Evolutionary conservation across 2,329 filamentous ascomycete genomes (phyloP).

Genomic region (Penicillium sp.): DNA sequence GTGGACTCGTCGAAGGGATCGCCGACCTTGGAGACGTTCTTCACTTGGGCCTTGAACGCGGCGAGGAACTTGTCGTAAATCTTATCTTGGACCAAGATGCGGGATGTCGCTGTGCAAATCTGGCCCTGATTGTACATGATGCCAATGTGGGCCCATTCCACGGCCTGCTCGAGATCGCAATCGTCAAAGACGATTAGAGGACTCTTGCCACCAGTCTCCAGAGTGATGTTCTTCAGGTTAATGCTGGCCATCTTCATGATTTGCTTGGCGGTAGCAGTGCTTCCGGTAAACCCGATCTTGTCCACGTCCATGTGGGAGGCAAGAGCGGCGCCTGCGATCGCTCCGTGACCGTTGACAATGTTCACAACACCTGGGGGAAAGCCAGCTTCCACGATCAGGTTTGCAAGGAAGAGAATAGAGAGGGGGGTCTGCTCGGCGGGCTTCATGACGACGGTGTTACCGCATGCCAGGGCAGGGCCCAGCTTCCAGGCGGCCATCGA

Average conservation of each 20-base stretch:
- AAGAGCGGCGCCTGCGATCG: constrained; percentile 37
- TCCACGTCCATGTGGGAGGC: constrained; percentile 40
- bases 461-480: constrained; percentile 40
- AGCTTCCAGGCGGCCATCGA: constrained; percentile 66
- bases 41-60: constrained; percentile 31
- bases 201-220: constrained; percentile 64
- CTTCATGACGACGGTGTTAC: constrained; percentile 41
- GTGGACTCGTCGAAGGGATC: constrained; percentile 42
- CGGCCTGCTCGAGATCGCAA: constrained; percentile 68
- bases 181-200: constrained; percentile 68
- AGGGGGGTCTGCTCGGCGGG: constrained; percentile 42
- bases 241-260: constrained; percentile 44
- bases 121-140: constrained; percentile 51
- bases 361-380: constrained; percentile 43
- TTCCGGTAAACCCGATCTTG: constrained; percentile 43
- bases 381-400: constrained; percentile 39
- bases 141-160: constrained; percentile 67
- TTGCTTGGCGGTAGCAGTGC: constrained; percentile 39
- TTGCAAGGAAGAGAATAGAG: constrained; percentile 40
- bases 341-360: constrained; percentile 39
- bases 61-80: constrained; percentile 30
- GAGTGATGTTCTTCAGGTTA: constrained; percentile 42
- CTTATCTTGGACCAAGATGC: constrained; percentile 32
- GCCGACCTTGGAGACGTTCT: constrained; percentile 35
- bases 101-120: constrained; percentile 42